Base-by-base conservation (phyloP, 176 grass and related monocot genomes). In the Luzula sylvatica region DNA sequence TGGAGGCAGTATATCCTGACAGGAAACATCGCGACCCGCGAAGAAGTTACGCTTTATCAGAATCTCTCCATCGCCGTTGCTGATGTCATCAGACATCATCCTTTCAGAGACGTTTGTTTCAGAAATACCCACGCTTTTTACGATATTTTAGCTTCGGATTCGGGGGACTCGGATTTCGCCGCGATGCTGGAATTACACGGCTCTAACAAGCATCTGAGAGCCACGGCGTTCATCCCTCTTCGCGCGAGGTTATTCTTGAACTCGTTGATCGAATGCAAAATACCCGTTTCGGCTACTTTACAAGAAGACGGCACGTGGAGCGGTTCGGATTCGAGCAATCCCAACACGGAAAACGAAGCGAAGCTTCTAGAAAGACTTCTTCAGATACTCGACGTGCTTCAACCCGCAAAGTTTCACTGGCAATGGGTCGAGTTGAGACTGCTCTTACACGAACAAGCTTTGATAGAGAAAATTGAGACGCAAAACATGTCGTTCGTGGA, bases 351-450 rank as follows among this genome's bases (percentile, higher is more conserved):
- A 38, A 98, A 65, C 45, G 86, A 83, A 56, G 52, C 65, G 47
- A 92, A 87, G 70, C 68, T 83, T 46, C 73, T 49, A 4, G 86
- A 98, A 30, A 80, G 82, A 50, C 86, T 98, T 71, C 53, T 87
- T 29, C 93, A 92, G 65, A 59, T 90, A 57, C 80, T 98, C 15
- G 86, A 98, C 74, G 80, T 74, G 40, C 68, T 98, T 15, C 93
- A 98, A 58, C 81, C 93, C 59, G 93, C 93, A 51, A 98, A 92
- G 35, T 98, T 98, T 42, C 93, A 92, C 73, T 98, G 93, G 93
- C 93, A 98, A 53, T 98, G 93, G 93, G 81, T 98, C 56, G 81
- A 98, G 57, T 82, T 98, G 75, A 78, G 86, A 45, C 75, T 98
- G 58, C 93, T 98, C 74, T 82, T 98, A 74, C 82, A 92, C 77